Conservation (phyloP, 192 early-diverging fungal species). For the Coemansia sp. region DNA sequence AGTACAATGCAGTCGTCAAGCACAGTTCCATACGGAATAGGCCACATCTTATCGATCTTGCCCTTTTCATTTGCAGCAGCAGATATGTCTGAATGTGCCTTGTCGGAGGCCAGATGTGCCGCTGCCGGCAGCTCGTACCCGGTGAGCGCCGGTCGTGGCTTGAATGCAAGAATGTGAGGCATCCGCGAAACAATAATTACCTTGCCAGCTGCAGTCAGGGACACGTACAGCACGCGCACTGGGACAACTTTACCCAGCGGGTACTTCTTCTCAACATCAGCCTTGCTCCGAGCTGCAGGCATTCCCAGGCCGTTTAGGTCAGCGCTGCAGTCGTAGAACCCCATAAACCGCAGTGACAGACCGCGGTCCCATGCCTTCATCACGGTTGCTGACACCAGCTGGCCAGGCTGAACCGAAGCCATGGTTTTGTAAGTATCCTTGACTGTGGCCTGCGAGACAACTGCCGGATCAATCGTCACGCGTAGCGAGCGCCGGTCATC, state of each 20-base stretch:
- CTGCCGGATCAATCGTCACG: slow-evolving; percentile 62
- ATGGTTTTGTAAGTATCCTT: slow-evolving; percentile 60
- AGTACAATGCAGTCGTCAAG: slow-evolving; percentile 62
- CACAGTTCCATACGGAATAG: slow-evolving; percentile 69
- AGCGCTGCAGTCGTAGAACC: slow-evolving; percentile 72
- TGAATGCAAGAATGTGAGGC: slow-evolving; percentile 58
- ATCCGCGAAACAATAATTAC: slow-evolving; percentile 58
- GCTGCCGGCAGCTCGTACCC: slow-evolving; percentile 41
- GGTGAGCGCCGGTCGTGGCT: slow-evolving; percentile 35
- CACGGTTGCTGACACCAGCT: slow-evolving; percentile 65
- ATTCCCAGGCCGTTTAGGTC: slow-evolving; percentile 54
- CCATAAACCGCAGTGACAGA: slow-evolving; percentile 70
- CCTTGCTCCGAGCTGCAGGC: slow-evolving; percentile 54
- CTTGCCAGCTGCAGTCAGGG: slow-evolving; percentile 62
- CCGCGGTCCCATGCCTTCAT: slow-evolving; percentile 64
- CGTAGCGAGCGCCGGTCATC: slow-evolving; percentile 63
- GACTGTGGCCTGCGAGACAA: slow-evolving; percentile 55
- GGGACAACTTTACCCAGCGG: slow-evolving; percentile 61
- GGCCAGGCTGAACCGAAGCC: slow-evolving; percentile 79
- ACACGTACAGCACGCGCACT: slow-evolving; percentile 74
- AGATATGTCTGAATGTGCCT: slow-evolving; percentile 1
- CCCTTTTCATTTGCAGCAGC: slow-evolving; percentile 3
- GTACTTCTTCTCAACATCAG: slow-evolving; percentile 57
- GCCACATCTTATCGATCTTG: slow-evolving; percentile 47
- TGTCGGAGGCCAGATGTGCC: slow-evolving; percentile 19